These are phyloP conservation scores for Yarrowia osloensis DNA, from an alignment of 805 yeast species.

Conservation along the genomic window DNA sequence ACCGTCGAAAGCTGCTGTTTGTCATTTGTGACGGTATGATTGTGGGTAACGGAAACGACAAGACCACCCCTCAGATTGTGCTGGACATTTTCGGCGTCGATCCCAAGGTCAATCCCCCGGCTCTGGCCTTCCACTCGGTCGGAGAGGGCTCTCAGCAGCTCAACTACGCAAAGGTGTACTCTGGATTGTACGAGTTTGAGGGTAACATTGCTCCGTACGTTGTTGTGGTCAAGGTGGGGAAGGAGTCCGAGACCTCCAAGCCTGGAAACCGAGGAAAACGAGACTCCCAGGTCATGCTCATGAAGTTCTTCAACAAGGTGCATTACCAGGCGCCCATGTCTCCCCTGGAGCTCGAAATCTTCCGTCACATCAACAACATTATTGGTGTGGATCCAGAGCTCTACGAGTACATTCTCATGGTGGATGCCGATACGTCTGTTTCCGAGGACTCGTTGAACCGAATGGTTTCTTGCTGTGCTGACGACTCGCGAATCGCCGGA, in stretches of 20 bases:
- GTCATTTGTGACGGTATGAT: slow-evolving; percentile 62
- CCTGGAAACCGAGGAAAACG: slow-evolving; percentile 70
- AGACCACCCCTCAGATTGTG: slow-evolving; percentile 57
- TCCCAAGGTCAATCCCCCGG: slow-evolving; percentile 52
- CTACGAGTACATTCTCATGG: slow-evolving; percentile 58
- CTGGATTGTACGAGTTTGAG: slow-evolving; percentile 60
- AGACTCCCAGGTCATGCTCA: slow-evolving; percentile 60
- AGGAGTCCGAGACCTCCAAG: slow-evolving; percentile 51
- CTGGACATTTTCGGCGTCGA: slow-evolving; percentile 50
- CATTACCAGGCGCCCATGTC: slow-evolving; percentile 63
- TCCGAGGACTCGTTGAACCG: slow-evolving; percentile 56
- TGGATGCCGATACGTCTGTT: slow-evolving; percentile 65
- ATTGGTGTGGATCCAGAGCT: slow-evolving; percentile 64
- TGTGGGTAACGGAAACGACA: slow-evolving; percentile 61
- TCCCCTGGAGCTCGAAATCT: slow-evolving; percentile 56
- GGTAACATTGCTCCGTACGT: slow-evolving; percentile 57
- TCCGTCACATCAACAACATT: slow-evolving; percentile 56
- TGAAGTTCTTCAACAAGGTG: slow-evolving; percentile 60
- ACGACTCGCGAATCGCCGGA: slow-evolving; percentile 59
- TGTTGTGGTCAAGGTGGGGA: slow-evolving; percentile 58
- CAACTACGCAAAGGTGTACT: slow-evolving; percentile 61
- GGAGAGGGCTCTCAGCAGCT: slow-evolving; percentile 62
- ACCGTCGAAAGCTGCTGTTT: slow-evolving; percentile 57
- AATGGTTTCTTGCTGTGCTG: slow-evolving; percentile 59
- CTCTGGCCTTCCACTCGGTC: slow-evolving; percentile 58